A percentile compares a stretch with the other conserved stretches of the same genome.
phyloP scores from a whole-genome alignment of 805 yeast genomes.

The Wickerhamomyces rabaulensis region DNA sequence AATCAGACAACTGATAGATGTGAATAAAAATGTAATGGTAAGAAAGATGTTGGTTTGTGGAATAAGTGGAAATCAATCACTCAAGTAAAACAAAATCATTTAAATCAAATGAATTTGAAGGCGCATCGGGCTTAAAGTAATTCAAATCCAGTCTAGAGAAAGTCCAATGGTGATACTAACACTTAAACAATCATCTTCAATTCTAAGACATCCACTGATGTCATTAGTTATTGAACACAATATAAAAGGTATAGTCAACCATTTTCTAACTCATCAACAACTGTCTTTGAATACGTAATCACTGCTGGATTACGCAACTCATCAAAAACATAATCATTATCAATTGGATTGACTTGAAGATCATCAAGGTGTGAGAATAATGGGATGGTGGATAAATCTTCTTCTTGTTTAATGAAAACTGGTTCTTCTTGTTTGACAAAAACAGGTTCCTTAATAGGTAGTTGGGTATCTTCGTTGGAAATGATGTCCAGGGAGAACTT shows the following conservation, averaged over 20 bases:
- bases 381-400: background rate
- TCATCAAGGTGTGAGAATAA: conserved; percentile 12
- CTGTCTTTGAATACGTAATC: conserved; percentile 26
- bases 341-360: conserved; percentile 18
- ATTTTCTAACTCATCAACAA: background rate
- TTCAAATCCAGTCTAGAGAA: background rate
- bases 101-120: conserved; percentile 26
- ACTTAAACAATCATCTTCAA: conserved; percentile 7
- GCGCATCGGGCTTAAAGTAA: conserved; percentile 26
- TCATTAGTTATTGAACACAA: conserved; percentile 1
- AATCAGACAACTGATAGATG: background rate
- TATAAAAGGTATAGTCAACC: conserved; percentile 1
- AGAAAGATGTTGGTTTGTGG: background rate
- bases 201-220: conserved; percentile 3
- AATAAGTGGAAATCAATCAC: background rate
- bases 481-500: conserved; percentile 23
- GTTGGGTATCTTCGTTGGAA: background rate
- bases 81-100: conserved; percentile 26
- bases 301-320: conserved; percentile 43
- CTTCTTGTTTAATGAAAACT: conserved; percentile 12
- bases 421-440: conserved; percentile 11
- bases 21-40: background rate
- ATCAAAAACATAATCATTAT: conserved; percentile 31
- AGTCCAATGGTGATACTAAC: background rate
- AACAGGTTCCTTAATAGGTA: background rate